These are phyloP conservation scores for Ceratobasidium sp. DNA, from an alignment of 1,284 basidiomycete species.

Conservation along the genomic window DNA sequence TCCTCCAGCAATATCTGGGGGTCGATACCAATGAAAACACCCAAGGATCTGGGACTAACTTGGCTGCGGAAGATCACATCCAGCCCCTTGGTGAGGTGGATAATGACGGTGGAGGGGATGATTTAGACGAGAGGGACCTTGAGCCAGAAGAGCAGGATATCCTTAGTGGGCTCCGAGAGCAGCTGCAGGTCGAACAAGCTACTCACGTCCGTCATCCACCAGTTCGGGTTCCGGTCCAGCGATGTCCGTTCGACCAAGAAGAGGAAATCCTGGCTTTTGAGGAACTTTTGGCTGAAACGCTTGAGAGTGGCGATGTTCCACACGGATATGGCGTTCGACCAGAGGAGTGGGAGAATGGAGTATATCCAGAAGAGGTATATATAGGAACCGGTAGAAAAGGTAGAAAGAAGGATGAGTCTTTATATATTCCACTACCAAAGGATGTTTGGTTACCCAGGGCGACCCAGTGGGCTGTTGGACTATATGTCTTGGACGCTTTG, in stretches of 20 bases:
- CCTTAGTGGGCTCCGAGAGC: neutral
- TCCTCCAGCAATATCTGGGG: neutral
- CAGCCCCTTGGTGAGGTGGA: neutral
- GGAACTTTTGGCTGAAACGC: neutral
- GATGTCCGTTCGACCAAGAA: neutral
- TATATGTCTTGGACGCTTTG: neutral
- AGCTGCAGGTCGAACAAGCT: neutral
- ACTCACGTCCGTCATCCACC: neutral
- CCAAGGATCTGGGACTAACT: no score
- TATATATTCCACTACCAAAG: neutral
- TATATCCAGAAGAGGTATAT: neutral
- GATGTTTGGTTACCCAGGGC: neutral
- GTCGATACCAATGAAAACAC: neutral
- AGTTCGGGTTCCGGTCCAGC: neutral
- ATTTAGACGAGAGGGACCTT: neutral
- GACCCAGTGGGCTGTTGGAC: neutral
- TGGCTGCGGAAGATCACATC: no score
- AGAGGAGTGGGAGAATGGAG: conserved; percentile 6
- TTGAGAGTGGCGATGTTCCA: neutral
- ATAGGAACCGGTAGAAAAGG: neutral
- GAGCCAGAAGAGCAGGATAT: neutral
- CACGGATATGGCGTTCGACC: neutral
- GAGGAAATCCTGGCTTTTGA: neutral
- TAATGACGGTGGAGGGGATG: neutral
- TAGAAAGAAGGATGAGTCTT: neutral